Evolutionary conservation across 2,329 filamentous ascomycete genomes (phyloP).

Genomic region (Fusarium sp.): DNA sequence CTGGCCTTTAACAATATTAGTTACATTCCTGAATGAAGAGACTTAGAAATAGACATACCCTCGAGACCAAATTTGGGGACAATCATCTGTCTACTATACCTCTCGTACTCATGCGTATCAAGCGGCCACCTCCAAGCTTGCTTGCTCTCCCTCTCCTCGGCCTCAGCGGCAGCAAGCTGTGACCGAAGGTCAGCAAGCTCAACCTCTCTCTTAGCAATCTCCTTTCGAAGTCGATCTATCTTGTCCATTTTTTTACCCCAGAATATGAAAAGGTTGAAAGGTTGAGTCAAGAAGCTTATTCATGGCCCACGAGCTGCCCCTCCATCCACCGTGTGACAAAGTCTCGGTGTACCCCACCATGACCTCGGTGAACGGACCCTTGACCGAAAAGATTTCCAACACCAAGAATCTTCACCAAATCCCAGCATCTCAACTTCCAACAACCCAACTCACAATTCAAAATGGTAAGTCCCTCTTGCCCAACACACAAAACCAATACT

Average conservation of each 20-base stretch:
- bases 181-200: constrained; percentile 59
- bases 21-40: rapidly evolving
- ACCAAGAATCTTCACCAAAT: constrained; percentile 1
- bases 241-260: constrained; percentile 47
- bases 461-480: constrained; percentile 24
- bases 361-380: constrained; percentile 27
- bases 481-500: rapidly evolving
- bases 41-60: constrained; percentile 58
- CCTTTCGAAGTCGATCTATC: constrained; percentile 56
- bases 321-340: constrained; percentile 11
- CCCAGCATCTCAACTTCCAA: background rate
- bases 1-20: constrained; percentile 68
- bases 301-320: constrained; percentile 24
- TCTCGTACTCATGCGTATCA: constrained; percentile 77
- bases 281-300: background rate
- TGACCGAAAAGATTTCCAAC: constrained; percentile 45
- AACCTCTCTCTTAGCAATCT: constrained; percentile 61
- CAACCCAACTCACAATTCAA: constrained; percentile 16
- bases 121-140: constrained; percentile 74
- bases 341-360: constrained; percentile 40
- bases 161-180: constrained; percentile 58
- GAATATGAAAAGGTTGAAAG: background rate
- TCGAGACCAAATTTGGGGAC: constrained; percentile 82
- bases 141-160: constrained; percentile 27
- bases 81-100: constrained; percentile 93